Conservation (phyloP, 2,329 filamentous ascomycete species). For the Chrysoporthe cubensis region DNA sequence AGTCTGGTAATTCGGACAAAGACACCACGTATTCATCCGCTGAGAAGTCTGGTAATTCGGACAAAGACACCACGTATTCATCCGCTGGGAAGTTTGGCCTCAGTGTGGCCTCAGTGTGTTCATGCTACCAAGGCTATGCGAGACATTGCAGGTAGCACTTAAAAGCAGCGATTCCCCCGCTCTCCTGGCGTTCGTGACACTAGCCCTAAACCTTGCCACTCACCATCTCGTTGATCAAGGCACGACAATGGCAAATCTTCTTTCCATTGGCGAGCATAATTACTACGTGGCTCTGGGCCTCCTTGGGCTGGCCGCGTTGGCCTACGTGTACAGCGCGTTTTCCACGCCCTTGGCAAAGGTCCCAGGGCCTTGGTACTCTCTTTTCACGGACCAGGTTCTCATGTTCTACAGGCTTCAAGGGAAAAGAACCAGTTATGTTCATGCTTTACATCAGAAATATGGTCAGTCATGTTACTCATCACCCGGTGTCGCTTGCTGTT, state of each 20-base stretch:
- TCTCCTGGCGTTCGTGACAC: background rate
- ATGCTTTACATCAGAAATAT: conserved; percentile 34
- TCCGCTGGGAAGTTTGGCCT: background rate
- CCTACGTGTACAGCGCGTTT: conserved; percentile 14
- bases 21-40: too few species aligned
- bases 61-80: background rate
- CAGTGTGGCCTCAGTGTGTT: background rate
- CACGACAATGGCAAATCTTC: background rate
- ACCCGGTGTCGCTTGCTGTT: background rate
- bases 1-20: too few species aligned
- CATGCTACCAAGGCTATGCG: background rate
- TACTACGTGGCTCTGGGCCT: conserved; percentile 7
- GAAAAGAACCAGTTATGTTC: conserved; percentile 32
- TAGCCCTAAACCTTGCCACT: background rate
- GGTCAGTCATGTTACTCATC: conserved; percentile 8
- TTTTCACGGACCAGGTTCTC: conserved; percentile 31
- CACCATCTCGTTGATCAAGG: background rate
- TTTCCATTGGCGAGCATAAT: background rate
- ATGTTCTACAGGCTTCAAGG: conserved; percentile 29
- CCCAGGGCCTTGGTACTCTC: conserved; percentile 36
- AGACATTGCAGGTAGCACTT: background rate
- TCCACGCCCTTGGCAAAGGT: conserved; percentile 22
- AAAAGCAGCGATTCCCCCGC: background rate
- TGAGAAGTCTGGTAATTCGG: background rate
- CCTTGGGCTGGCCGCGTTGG: conserved; percentile 5